Percentiles rank a stretch among this genome's conserved stretches.
Evolutionary conservation across 2,329 filamentous ascomycete species (phyloP).

Genomic region (Neofusicoccum sp.): DNA sequence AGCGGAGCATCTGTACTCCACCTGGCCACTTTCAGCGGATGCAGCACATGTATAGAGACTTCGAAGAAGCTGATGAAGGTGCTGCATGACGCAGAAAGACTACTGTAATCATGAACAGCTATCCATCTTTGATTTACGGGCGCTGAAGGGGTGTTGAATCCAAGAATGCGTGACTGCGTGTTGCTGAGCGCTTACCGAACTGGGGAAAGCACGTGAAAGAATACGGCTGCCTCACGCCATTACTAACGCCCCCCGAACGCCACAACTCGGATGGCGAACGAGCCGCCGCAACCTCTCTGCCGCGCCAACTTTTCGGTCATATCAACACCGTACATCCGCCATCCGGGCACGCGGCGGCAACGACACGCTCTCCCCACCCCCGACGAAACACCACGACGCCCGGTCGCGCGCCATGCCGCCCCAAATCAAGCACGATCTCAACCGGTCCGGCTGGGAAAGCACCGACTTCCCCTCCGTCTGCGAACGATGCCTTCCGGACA

Average conservation of each 20-base stretch:
- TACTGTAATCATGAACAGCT: too few relatives aligned
- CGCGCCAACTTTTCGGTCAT: slow-evolving; percentile 8
- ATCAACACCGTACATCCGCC: slow-evolving; percentile 7
- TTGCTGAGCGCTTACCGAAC: not conserved
- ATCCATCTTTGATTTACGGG: too few relatives aligned
- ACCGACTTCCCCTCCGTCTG: slow-evolving; percentile 86
- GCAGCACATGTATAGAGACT: too few relatives aligned
- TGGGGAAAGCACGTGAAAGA: not conserved
- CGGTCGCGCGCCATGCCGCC: slow-evolving; percentile 62
- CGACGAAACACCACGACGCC: not conserved
- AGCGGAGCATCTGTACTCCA: too few relatives aligned
- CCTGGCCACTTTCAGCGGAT: too few relatives aligned
- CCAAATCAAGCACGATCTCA: slow-evolving; percentile 94
- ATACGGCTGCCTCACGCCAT: not conserved
- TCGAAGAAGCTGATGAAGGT: too few relatives aligned
- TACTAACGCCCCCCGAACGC: not conserved
- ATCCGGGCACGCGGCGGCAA: slow-evolving; percentile 3
- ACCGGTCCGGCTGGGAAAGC: slow-evolving; percentile 93
- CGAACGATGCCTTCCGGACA: slow-evolving; percentile 92
- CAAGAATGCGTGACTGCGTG: not conserved
- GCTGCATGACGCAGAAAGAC: too few relatives aligned
- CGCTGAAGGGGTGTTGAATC: too few relatives aligned
- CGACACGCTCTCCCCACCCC: not conserved
- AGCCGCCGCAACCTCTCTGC: slow-evolving; percentile 5
- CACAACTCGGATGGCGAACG: slow-evolving; percentile 6